Evolutionary conservation across 139 green algal genomes (phyloP), one percentile per base, ranked within the genome.

Genomic region (Picochlorum sp.): DNA sequence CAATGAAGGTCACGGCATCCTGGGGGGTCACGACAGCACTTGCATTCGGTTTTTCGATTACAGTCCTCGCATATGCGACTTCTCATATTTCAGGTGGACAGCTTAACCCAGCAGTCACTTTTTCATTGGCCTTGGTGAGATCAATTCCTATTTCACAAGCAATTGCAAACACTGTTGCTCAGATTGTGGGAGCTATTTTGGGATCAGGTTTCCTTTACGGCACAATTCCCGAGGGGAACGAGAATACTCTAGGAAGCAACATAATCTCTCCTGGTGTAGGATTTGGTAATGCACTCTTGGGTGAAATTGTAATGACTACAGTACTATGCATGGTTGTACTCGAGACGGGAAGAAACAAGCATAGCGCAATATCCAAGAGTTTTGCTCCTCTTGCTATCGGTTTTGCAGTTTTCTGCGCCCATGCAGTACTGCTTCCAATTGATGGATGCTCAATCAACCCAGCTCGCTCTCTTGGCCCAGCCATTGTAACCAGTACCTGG

Each of bases 401-500:
- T 28, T 77, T 77, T 63, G 70, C 70, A 7, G 70, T 77, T 6
- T 77, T 72, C 34, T 68, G 56, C 50, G 70, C 63, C 30, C 70
- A 77, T 45, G 70, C 70, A 6, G 67, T 72, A 23, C 50, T 72
- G 38, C 45, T 72, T 24, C 64, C 70, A 6, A 71, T 76, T 20
- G 70, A 76, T 63, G 70, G 66, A 18, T 76, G 67, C 50, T 71
- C 61, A 50, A 78, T 82, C 64, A 83, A 82, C 68, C 76, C 76
- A n/a, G 76, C 76, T 9, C 69, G 76, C 13, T 64, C 30, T 24
- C 47, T 83, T 41, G 76, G 76, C 30, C 76, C 76, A 24, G 76
- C 76, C 20, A 75, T 83, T 11, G 73, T 79, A 5, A 69, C 57
- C 21, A 68, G 73, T 64, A 69, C 65, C 58, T 77, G 65, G 65